phyloP scores from a whole-genome alignment of 2,329 filamentous ascomycete species.

The Macrophomina phaseolina region DNA sequence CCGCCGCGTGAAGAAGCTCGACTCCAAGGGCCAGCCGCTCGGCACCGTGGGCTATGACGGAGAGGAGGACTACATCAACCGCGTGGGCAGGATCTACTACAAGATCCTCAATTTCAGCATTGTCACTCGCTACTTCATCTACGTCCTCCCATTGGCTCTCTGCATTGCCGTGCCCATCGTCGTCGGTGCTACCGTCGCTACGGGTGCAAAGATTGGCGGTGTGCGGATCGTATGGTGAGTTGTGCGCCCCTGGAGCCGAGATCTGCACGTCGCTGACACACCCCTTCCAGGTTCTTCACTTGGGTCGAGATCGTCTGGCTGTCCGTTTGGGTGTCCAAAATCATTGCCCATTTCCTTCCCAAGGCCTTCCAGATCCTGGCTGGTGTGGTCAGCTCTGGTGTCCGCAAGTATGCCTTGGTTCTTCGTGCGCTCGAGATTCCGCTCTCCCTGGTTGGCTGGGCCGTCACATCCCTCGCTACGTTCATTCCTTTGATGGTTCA shows the following conservation, averaged over 20 bases:
- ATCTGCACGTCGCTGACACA: constrained; percentile 19
- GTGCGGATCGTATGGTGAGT: constrained; percentile 59
- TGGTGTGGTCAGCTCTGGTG: constrained; percentile 68
- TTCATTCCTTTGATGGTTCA: constrained; percentile 50
- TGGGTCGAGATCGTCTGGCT: constrained; percentile 71
- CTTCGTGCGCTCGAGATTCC: constrained; percentile 65
- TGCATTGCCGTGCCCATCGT: constrained; percentile 69
- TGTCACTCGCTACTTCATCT: constrained; percentile 67
- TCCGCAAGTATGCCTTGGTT: constrained; percentile 67
- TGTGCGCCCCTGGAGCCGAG: not conserved
- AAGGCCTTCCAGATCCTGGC: constrained; percentile 65
- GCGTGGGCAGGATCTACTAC: constrained; percentile 65
- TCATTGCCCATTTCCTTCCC: constrained; percentile 64
- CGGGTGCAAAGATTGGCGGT: constrained; percentile 57
- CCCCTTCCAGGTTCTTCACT: constrained; percentile 56
- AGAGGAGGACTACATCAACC: constrained; percentile 62
- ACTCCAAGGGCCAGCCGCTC: constrained; percentile 36
- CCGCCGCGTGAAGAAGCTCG: constrained; percentile 45
- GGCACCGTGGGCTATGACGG: constrained; percentile 43
- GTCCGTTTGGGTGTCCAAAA: constrained; percentile 66
- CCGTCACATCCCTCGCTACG: constrained; percentile 63
- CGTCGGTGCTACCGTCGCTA: constrained; percentile 60
- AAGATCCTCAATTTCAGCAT: constrained; percentile 68
- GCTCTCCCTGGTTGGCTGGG: constrained; percentile 65
- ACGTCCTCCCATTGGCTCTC: constrained; percentile 63